Conservation (phyloP, 1,139 yeast species). For the Sugiyamaella japonica region DNA sequence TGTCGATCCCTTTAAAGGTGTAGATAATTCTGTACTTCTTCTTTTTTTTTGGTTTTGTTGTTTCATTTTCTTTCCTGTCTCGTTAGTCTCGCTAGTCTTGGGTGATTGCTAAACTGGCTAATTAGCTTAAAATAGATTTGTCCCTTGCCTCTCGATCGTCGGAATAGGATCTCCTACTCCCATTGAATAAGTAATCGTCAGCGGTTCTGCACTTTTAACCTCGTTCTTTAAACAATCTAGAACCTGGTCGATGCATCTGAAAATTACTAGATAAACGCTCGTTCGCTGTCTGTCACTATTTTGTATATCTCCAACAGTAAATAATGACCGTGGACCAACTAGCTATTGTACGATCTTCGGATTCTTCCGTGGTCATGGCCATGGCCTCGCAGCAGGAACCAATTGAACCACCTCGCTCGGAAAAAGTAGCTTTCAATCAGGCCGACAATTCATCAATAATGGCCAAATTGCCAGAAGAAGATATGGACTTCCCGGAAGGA, state of each 20-base stretch:
- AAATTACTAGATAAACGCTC: not conserved
- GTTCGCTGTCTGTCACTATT: too few species aligned
- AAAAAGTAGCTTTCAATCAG: not conserved
- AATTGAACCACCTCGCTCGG: not conserved
- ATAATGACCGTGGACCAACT: not conserved
- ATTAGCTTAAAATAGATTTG: too few species aligned
- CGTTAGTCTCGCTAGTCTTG: not conserved
- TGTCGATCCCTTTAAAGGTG: not conserved
- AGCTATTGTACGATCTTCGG: not conserved
- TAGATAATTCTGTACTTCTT: not conserved
- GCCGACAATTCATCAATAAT: not conserved
- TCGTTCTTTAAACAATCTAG: not conserved
- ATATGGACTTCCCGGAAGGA: conserved; percentile 58
- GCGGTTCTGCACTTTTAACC: not conserved
- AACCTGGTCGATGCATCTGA: not conserved
- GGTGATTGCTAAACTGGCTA: too few species aligned
- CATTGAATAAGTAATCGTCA: not conserved
- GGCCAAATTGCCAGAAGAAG: conserved; percentile 22
- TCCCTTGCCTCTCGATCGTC: not conserved
- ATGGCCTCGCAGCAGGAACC: not conserved
- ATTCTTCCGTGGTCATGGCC: not conserved
- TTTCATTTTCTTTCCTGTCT: not conserved
- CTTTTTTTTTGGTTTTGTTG: too few species aligned
- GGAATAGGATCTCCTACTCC: not conserved
- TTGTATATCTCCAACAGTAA: too few species aligned